Percentiles rank a stretch among this genome's conserved stretches.
These are phyloP conservation scores for Centaurea solstitialis DNA, from an alignment of 129 eudicot species.

Conservation along the genomic window DNA sequence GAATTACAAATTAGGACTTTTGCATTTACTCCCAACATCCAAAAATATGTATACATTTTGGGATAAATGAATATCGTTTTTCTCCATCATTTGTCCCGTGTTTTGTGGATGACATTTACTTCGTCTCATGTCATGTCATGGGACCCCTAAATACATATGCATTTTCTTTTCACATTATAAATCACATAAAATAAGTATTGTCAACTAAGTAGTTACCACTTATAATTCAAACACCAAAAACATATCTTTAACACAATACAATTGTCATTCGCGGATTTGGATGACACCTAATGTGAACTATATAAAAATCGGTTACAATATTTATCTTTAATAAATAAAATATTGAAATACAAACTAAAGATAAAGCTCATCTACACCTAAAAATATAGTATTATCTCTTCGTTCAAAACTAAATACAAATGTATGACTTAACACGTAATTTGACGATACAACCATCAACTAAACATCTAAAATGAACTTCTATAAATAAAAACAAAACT, in stretches of 20 bases:
- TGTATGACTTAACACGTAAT: not conserved
- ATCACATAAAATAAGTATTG: not conserved
- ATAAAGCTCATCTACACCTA: not conserved
- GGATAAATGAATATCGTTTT: slow-evolving; percentile 1
- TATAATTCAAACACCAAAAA: not conserved
- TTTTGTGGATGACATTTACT: slow-evolving; percentile 12
- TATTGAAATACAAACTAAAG: not conserved
- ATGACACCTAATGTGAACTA: not conserved
- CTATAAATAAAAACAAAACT: not conserved
- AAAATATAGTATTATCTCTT: not conserved
- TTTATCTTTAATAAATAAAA: not conserved
- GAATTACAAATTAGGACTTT: not conserved
- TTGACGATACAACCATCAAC: not conserved
- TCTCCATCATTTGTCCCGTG: slow-evolving; percentile 8
- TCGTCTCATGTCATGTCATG: not conserved
- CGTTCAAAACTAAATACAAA: not conserved
- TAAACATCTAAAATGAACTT: not conserved
- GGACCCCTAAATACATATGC: not conserved
- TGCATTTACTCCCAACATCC: not conserved
- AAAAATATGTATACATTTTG: not conserved
- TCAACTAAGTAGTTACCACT: not conserved
- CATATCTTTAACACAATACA: not conserved
- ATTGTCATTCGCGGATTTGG: not conserved
- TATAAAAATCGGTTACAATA: not conserved
- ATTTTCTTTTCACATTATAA: not conserved